Evolutionary conservation across 805 yeast genomes (phyloP).

Genomic region (Saccharomycopsis fermentans): DNA sequence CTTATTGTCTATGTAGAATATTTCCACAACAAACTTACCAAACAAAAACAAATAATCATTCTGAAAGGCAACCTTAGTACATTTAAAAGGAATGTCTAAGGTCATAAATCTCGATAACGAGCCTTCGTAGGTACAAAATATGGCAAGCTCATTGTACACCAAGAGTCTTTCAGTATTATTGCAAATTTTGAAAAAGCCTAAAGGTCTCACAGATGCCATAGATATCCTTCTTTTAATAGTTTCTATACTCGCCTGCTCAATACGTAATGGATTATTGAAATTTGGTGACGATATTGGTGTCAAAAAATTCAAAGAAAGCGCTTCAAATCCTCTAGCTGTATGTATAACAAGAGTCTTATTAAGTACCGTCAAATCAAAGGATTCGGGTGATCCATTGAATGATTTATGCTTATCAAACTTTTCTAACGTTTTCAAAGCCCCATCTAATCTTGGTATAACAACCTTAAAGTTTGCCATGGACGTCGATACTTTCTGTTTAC

Average conservation of each 20-base stretch:
- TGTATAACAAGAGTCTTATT: constrained; percentile 59
- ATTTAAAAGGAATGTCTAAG: constrained; percentile 33
- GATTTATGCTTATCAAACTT: constrained; percentile 35
- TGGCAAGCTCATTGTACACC: constrained; percentile 62
- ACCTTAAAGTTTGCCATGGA: constrained; percentile 45
- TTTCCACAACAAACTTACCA: constrained; percentile 59
- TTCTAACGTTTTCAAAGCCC: constrained; percentile 34
- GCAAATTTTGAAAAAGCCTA: constrained; percentile 54
- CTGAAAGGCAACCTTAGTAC: constrained; percentile 32
- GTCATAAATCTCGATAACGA: constrained; percentile 35
- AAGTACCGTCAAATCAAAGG: constrained; percentile 51
- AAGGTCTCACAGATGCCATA: constrained; percentile 34
- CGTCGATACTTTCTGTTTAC: constrained; percentile 40
- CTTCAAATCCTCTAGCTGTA: constrained; percentile 56
- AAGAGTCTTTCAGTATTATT: constrained; percentile 45
- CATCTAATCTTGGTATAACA: constrained; percentile 46
- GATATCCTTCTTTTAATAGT: constrained; percentile 32
- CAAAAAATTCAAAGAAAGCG: constrained; percentile 47
- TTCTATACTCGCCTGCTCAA: constrained; percentile 27
- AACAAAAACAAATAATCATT: constrained; percentile 42
- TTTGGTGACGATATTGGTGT: constrained; percentile 46
- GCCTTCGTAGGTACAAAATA: constrained; percentile 53
- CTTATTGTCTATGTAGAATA: constrained; percentile 46
- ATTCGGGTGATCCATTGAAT: constrained; percentile 45
- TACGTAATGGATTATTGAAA: constrained; percentile 10